Base-by-base conservation (phyloP, 306 rosid genomes). In the Inga oerstediana region DNA sequence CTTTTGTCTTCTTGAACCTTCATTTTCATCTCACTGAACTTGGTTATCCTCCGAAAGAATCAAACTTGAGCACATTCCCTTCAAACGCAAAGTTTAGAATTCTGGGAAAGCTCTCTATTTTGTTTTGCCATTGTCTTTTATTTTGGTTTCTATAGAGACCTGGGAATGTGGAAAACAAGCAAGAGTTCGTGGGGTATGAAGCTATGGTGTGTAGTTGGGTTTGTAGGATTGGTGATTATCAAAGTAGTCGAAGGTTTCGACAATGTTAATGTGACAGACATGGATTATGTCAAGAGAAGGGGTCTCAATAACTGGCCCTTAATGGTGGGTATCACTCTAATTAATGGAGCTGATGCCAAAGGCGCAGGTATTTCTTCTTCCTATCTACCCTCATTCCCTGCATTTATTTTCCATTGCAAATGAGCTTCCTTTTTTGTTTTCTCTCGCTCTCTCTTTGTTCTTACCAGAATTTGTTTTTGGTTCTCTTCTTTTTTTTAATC, bases 261-360 rank as follows among this genome's bases (percentile, higher is more conserved):
- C 71, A 51, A 87, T 84, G 82, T 37, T 24, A 89, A 66, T 84
- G 70, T 82, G 46, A 85, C 90, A 82, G 82, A 82, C 15, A 62
- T 84, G 88, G 61, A 73, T 19, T 89, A 73, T 87, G 87, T 17
- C 12, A 73, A 22, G 1, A 84, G 72, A 66, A 79, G 62, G 79
- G 87, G 83, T 62, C 81, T 78, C 82, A 69, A 72, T 37, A 17
- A 67, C 65, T 82, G 76, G 65, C 87, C 92, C 74, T 77, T 86
- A 82, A 32, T 84, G 80, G 90, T 89, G 82, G 90, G 84, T 74
- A 84, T 89, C 46, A 86, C 87, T 80, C 84, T 84, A 62, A 52
- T 89, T 65, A 59, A 87, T 87, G 90, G 90, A 45, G 92, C 92
- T 80, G 86, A 82, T 61, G 87, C 90, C 79, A 89, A 87, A 89